phyloP scores from a whole-genome alignment of 352 stramenopile genomes.

The Aphanomyces stellatus region DNA sequence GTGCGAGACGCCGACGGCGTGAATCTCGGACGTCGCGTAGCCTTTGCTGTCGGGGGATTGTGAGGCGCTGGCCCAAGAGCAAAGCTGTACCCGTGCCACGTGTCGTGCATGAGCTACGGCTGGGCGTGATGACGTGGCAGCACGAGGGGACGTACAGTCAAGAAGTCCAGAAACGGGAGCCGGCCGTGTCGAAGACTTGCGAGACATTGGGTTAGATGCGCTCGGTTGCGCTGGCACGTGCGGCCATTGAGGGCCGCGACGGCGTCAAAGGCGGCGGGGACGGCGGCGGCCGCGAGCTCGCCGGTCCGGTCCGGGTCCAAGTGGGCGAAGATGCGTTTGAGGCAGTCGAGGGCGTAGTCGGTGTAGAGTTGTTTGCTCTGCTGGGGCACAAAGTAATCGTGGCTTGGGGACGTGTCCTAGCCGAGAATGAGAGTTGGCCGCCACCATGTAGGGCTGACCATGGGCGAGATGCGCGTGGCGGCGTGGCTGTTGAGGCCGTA shows the following conservation, averaged over 20 bases:
- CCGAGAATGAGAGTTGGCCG: not conserved
- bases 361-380: not conserved
- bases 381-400: constrained; percentile 12
- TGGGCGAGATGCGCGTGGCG: not conserved
- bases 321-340: constrained; percentile 14
- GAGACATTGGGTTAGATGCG: not conserved
- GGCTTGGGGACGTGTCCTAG: not conserved
- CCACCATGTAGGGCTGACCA: not conserved
- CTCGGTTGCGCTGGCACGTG: not conserved
- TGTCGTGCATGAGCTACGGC: constrained; percentile 15
- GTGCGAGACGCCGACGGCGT: not conserved
- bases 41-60: no score
- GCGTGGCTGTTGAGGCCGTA: constrained; percentile 12
- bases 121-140: not conserved
- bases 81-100: constrained; percentile 17
- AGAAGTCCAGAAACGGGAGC: constrained; percentile 9
- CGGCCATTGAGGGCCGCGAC: not conserved
- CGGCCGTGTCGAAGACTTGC: not conserved
- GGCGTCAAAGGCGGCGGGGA: not conserved
- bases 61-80: no score
- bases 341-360: constrained; percentile 8
- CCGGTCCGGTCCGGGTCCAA: constrained; percentile 4
- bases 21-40: not conserved
- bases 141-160: not conserved
- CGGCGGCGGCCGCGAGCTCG: not conserved